Conservation (phyloP, 352 stramenopile species). For the Ophiocytium majus region DNA sequence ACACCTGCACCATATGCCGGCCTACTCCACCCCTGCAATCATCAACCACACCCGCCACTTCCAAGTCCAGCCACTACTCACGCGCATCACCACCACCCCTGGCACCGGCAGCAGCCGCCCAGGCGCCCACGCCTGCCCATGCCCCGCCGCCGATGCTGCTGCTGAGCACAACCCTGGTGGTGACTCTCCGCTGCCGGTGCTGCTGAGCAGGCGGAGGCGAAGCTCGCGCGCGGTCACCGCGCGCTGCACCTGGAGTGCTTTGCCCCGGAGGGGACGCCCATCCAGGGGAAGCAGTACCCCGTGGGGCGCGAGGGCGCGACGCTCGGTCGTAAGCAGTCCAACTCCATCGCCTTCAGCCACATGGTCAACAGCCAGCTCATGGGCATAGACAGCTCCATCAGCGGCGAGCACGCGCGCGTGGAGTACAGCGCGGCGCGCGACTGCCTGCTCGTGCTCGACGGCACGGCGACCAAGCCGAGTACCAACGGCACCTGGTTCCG, state of each 20-base stretch:
- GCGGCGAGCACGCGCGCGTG: conserved; percentile 60
- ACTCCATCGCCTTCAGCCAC: conserved; percentile 60
- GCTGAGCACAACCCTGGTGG: no score
- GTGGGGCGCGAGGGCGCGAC: conserved; percentile 53
- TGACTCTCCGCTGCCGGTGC: no score
- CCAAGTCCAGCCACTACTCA: no score
- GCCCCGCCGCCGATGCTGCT: no score
- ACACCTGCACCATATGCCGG: no score
- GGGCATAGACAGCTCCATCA: conserved; percentile 61
- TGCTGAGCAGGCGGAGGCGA: conserved; percentile 42
- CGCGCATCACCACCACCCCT: no score
- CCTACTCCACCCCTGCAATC: no score
- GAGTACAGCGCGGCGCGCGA: conserved; percentile 51
- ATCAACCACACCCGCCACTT: no score
- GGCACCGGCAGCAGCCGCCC: no score
- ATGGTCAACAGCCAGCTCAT: conserved; percentile 53
- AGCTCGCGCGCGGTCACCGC: conserved; percentile 42
- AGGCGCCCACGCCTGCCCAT: no score
- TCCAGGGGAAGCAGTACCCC: conserved; percentile 55
- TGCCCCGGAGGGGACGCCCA: conserved; percentile 62
- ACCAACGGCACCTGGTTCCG: conserved; percentile 64
- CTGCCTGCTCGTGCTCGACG: conserved; percentile 56
- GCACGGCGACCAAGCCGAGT: conserved; percentile 41
- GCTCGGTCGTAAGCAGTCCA: conserved; percentile 60
- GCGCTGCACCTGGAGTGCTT: conserved; percentile 60